A percentile compares a stretch with the other conserved stretches of the same genome.
Conservation (phyloP, 352 stramenopile genomes). For the Aphanomyces invadans region DNA sequence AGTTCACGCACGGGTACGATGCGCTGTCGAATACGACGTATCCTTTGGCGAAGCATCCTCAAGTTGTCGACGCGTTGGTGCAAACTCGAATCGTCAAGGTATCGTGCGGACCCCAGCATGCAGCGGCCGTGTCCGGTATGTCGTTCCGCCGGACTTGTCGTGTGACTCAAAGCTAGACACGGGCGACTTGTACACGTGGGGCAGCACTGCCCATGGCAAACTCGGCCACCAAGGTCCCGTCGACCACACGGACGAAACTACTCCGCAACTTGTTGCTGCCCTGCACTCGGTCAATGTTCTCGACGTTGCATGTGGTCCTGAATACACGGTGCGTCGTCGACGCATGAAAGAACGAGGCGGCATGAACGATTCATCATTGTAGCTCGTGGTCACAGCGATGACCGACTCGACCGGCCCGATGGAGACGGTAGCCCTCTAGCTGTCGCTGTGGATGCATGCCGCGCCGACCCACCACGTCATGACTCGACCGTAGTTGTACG, state of each 20-base stretch:
- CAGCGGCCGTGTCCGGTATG: conserved; percentile 51
- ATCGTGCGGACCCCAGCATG: conserved; percentile 60
- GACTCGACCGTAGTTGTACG: no score
- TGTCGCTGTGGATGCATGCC: not conserved
- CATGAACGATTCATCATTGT: not conserved
- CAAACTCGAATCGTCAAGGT: conserved; percentile 39
- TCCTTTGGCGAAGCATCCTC: conserved; percentile 42
- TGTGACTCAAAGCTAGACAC: conserved; percentile 32
- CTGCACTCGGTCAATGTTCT: conserved; percentile 50
- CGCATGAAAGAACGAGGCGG: no score
- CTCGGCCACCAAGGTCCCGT: conserved; percentile 43
- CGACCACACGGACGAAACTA: conserved; percentile 47
- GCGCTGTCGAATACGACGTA: conserved; percentile 56
- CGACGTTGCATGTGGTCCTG: conserved; percentile 40
- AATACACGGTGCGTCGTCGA: conserved; percentile 74
- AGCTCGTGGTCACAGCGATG: conserved; percentile 9
- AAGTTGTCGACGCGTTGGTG: conserved; percentile 44
- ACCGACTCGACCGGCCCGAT: conserved; percentile 4
- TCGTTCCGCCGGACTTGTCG: not conserved
- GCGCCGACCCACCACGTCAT: not conserved
- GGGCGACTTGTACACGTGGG: conserved; percentile 62
- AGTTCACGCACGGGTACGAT: conserved; percentile 64
- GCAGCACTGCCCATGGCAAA: conserved; percentile 51
- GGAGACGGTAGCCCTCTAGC: not conserved
- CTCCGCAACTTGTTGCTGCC: conserved; percentile 41